A percentile compares a stretch with the other conserved stretches of the same genome.
phyloP scores from a whole-genome alignment of 2,329 filamentous ascomycete species.

The Cordyceps fumosorosea region DNA sequence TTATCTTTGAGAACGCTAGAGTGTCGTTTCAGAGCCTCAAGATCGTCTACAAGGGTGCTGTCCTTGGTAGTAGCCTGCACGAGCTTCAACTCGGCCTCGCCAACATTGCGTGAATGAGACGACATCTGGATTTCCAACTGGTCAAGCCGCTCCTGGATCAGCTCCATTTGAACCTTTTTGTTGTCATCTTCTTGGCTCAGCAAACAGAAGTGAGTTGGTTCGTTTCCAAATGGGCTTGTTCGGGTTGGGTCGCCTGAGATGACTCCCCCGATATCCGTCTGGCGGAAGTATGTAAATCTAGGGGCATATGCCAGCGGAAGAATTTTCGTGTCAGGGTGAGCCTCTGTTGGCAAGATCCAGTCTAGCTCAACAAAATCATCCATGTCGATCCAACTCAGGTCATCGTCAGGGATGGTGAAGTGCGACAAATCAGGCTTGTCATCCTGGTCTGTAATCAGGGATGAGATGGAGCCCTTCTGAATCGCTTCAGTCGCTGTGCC shows the following conservation, averaged over 20 bases:
- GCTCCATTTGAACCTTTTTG: constrained; percentile 75
- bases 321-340: constrained; percentile 90
- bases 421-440: constrained; percentile 68
- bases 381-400: constrained; percentile 98
- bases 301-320: constrained; percentile 86
- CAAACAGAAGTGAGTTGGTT: constrained; percentile 89
- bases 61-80: constrained; percentile 46
- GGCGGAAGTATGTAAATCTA: constrained; percentile 93
- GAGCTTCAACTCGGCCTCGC: constrained; percentile 66
- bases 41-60: constrained; percentile 46
- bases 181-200: constrained; percentile 91
- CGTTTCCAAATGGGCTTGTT: constrained; percentile 84
- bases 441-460: constrained; percentile 47
- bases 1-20: constrained; percentile 51
- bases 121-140: constrained; percentile 73
- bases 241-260: constrained; percentile 75
- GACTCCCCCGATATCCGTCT: constrained; percentile 82
- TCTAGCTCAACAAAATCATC: constrained; percentile 98
- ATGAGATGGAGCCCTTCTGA: constrained; percentile 49
- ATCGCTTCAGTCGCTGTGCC: constrained; percentile 74
- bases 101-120: constrained; percentile 64
- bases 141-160: constrained; percentile 74
- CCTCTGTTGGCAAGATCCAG: constrained; percentile 86
- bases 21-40: constrained; percentile 53
- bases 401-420: constrained; percentile 92